Evolutionary conservation across 2,329 filamentous ascomycete species (phyloP), one percentile per base, ranked within the genome.

Genomic region (Ciborinia camelliae): DNA sequence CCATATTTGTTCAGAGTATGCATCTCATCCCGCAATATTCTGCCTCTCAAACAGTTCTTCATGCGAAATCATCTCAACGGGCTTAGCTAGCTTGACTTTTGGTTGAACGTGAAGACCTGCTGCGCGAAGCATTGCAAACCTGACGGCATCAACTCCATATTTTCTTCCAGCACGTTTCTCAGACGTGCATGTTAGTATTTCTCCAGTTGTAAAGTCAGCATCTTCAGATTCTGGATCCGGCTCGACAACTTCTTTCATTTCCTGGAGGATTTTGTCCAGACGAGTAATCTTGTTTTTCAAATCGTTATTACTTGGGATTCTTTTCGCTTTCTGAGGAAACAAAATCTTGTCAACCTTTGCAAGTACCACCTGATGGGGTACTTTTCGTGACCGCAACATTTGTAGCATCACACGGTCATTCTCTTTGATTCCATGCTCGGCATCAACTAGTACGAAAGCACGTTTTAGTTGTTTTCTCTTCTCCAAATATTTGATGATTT

Each of bases 401-500:
- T 79, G 76, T 9, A 91, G 76, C 26, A 90, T 77, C 47, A 82
- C 77, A 37, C 79, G 69, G 72, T 91, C 88, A 3, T 77, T 81
- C n/a, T 76, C 72, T 73, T 90, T 90, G 52, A 89, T 72, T 2
- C 88, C 87, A 71, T 89, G 86, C 32, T 81, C 75, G 2, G 84
- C 79, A 74, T 90, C 86, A 1, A 91, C 77, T 2, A 91, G 80
- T 45, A 91, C 75, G 71, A 89, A 91, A 0, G 83, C 84, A 62
- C 86, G 69, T 74, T 78, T 74, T 71, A 84, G 69, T 77, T 90
- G 85, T 71, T 82, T 86, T 67, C 88, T 80, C 51, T 80, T 79
- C 68, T 80, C 78, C 39, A 91, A 74, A 76, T 89, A 90, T 74
- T 89, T 90, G 78, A 90, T 79, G 66, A 90, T 88, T 74, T 90